A percentile compares a stretch with the other conserved stretches of the same genome.
Conservation (phyloP, 2,329 filamentous ascomycete genomes). For the Sporothrix inflata region DNA sequence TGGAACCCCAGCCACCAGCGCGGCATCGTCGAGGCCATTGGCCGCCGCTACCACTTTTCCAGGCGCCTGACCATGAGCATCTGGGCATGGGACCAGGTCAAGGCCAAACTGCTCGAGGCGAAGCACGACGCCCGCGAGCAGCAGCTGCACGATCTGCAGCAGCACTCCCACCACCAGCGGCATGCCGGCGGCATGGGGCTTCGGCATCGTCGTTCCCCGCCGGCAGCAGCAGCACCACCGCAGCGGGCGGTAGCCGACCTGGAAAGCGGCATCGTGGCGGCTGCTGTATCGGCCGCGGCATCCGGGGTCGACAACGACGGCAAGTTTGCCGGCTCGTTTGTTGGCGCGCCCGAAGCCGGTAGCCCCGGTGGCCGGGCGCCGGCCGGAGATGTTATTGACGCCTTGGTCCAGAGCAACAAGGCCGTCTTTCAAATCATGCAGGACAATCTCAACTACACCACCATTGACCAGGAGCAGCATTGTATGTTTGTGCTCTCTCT, state of each 20-base stretch:
- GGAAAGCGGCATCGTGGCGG: constrained; percentile 18
- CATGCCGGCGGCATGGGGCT: not conserved
- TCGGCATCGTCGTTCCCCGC: not conserved
- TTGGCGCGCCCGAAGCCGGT: constrained; percentile 14
- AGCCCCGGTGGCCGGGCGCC: not conserved
- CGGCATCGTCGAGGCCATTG: constrained; percentile 58
- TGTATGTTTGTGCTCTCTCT: constrained; percentile 49
- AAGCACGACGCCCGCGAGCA: not conserved
- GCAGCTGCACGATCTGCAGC: not conserved
- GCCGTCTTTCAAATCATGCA: constrained; percentile 59
- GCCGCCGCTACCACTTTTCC: constrained; percentile 68
- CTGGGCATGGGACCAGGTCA: constrained; percentile 52
- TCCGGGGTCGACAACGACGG: not conserved
- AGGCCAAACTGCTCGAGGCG: constrained; percentile 6
- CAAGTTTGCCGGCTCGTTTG: not conserved
- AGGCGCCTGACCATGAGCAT: constrained; percentile 62
- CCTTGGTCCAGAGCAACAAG: constrained; percentile 37
- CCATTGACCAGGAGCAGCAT: constrained; percentile 67
- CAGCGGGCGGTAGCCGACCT: not conserved
- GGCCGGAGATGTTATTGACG: not conserved
- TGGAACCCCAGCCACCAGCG: constrained; percentile 68
- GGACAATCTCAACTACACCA: constrained; percentile 76
- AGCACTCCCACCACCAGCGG: not conserved
- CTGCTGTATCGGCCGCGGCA: not conserved
- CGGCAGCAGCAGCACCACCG: not conserved